Base-by-base conservation (phyloP, 176 grass and related monocot species). In the Rhipidocladum racemiflorum region DNA sequence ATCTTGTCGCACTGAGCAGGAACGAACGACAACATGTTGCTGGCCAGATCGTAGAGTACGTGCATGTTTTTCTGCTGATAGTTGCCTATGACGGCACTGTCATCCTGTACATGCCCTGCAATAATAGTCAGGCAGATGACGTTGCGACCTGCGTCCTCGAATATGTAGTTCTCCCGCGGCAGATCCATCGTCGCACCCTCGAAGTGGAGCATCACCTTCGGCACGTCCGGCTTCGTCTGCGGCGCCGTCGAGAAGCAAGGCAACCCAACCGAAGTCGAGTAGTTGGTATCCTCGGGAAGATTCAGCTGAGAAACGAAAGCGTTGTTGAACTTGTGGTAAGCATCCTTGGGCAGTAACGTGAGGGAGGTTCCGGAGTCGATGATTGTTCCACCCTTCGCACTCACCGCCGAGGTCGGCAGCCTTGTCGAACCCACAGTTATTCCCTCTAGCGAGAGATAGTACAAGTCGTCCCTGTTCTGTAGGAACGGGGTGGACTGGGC, bases 51-150 rank as follows among this genome's bases (percentile, higher is more conserved):
- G 69, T 89, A 91, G 16, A 96, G 78, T 5, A 96, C 85, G 35
- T 92, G 84, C 68, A 91, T 55, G 65, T 91, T 90, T 53, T 96
- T 90, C 63, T 96, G 90, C 42, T 96, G 93, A n/a, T 79, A 90
- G 78, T 91, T 92, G 40, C 93, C 90, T 18, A 96, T 77, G 3
- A 92, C 50, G 4, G 83, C 35, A 5, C 4, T 36, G 35, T 73
- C 30, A 74, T 65, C 78, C n/a, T n/a, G n/a, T n/a, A n/a, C n/a
- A 7, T 18, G 49, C 1, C 83, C 73, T 80, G 75, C 35, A 36
- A 36, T 0, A 29, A 91, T 21, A 24, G 88, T 76, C 27, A 83
- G 80, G 54, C 85, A 77, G 34, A 59, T 78, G 7, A 64, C 3
- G 61, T 11, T 49, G 9, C 12, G 1, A 11, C 61, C 78, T 2